phyloP scores from a whole-genome alignment of 208 protist species.

The Strigomonas culicis region DNA sequence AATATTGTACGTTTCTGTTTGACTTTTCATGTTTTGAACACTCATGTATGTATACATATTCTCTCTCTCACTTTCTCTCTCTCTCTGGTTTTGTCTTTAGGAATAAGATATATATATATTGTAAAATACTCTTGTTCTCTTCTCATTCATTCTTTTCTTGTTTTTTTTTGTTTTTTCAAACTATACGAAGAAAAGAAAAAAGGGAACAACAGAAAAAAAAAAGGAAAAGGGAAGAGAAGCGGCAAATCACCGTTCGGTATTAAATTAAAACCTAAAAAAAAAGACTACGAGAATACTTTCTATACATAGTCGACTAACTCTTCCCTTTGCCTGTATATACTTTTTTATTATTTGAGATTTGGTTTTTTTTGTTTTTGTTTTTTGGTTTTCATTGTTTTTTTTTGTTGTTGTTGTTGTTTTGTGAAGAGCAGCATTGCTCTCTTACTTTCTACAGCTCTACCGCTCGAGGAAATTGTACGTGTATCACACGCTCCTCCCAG shows the following conservation, averaged over 20 bases:
- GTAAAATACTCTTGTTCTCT: conserved; percentile 8
- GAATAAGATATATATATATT: no score
- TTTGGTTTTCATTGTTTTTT: conserved; percentile 7
- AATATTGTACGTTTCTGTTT: not conserved
- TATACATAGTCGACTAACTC: not conserved
- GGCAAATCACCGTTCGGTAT: not conserved
- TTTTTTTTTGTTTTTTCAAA: conserved; percentile 14
- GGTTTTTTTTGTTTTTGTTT: conserved; percentile 10
- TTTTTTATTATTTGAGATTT: not conserved
- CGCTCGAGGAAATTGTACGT: not conserved
- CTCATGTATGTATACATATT: not conserved
- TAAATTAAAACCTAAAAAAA: not conserved
- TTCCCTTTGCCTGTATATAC: not conserved
- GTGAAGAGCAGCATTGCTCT: not conserved
- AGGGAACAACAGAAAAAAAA: conserved; percentile 7
- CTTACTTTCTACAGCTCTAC: not conserved
- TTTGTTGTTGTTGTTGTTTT: conserved; percentile 4
- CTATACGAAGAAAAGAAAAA: not conserved
- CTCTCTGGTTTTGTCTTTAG: conserved; percentile 1
- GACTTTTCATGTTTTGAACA: no score
- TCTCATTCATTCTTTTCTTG: conserved; percentile 10
- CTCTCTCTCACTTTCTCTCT: conserved; percentile 10
- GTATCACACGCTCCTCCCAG: not conserved
- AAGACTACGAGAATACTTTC: no score
- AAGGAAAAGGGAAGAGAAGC: not conserved